phyloP scores from a whole-genome alignment of 257 asterid genomes.

The Ehretia macrophylla region DNA sequence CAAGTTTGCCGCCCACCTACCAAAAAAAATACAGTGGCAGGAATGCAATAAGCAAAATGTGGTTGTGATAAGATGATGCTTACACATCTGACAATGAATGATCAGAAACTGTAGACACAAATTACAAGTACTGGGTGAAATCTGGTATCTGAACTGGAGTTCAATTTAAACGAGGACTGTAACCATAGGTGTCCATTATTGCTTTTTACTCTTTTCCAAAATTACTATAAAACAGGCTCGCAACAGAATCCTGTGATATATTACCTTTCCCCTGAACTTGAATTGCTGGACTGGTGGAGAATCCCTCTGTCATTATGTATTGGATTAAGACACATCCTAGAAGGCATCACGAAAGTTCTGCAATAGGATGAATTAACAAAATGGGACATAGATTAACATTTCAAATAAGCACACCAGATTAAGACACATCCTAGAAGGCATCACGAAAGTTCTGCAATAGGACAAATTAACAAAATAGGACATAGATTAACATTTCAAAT shows the following conservation, averaged over 20 bases:
- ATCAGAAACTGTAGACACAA: too few species aligned
- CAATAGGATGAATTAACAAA: conserved; percentile 20
- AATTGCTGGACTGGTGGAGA: conserved; percentile 52
- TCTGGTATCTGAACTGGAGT: too few species aligned
- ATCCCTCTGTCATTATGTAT: conserved; percentile 84
- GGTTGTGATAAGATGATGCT: background rate
- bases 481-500: conserved; percentile 1
- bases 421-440: conserved; percentile 96
- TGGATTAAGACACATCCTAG: conserved; percentile 93
- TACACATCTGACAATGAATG: background rate
- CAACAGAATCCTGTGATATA: conserved; percentile 17
- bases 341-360: conserved; percentile 97
- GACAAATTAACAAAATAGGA: conserved; percentile 2
- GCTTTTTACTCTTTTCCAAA: too few species aligned
- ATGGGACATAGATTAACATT: background rate
- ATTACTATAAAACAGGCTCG: background rate
- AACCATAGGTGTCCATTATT: too few species aligned
- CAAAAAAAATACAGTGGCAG: conserved; percentile 8
- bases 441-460: conserved; percentile 81
- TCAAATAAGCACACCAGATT: conserved; percentile 29
- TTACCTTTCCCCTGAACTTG: conserved; percentile 67
- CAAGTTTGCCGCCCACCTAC: conserved; percentile 77
- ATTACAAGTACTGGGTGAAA: too few species aligned
- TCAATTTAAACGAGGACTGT: too few species aligned
- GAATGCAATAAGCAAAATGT: background rate